Percentiles rank a stretch among this genome's conserved stretches.
Conservation (phyloP, 1,284 basidiomycete genomes). For the Apiotrichum sp. region DNA sequence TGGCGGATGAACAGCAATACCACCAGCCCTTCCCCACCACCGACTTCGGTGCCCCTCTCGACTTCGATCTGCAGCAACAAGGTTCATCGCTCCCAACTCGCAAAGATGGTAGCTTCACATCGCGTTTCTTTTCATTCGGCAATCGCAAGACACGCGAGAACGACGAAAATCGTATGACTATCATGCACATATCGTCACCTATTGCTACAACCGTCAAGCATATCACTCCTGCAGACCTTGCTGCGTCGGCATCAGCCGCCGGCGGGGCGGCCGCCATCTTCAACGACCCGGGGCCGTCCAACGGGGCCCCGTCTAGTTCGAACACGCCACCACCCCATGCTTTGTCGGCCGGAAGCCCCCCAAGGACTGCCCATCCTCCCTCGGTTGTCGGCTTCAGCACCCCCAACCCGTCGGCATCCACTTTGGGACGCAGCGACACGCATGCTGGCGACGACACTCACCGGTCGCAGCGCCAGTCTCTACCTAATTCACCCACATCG, state of each 20-base stretch:
- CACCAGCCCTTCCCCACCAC: not conserved
- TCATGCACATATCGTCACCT: slow-evolving; percentile 12
- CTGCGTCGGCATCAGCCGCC: not conserved
- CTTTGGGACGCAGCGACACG: not conserved
- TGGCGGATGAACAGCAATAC: not conserved
- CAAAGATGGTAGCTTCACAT: slow-evolving; percentile 1
- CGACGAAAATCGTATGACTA: slow-evolving; percentile 9
- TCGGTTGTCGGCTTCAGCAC: not conserved
- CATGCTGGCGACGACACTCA: not conserved
- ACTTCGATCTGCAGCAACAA: not conserved
- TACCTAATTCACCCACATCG: slow-evolving; percentile 9
- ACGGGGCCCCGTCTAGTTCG: too few relatives aligned
- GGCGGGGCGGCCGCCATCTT: not conserved
- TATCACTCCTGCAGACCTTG: slow-evolving; percentile 8
- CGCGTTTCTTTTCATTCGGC: slow-evolving; percentile 11
- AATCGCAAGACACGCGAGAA: not conserved
- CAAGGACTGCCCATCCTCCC: not conserved
- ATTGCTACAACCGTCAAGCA: slow-evolving; percentile 10
- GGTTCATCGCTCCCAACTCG: not conserved
- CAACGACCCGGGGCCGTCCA: too few relatives aligned
- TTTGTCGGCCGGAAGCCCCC: too few relatives aligned
- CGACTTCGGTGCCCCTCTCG: not conserved
- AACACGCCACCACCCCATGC: not conserved
- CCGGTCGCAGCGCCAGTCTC: not conserved
- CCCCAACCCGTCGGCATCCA: not conserved